Conservation (phyloP, 441 rosid species). For the Aleurites moluccanus region DNA sequence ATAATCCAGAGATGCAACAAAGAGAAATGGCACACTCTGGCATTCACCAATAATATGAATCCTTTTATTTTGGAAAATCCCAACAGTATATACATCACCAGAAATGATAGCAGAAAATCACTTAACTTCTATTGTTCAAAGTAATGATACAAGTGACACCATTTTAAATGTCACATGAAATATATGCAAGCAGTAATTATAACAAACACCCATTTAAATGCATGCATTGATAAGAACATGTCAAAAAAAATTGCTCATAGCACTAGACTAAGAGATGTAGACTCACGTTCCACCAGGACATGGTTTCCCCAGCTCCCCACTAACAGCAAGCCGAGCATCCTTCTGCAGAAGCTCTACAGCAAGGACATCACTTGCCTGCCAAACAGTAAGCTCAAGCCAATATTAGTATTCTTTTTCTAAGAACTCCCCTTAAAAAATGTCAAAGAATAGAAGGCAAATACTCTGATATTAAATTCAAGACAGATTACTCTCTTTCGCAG, state of each 20-base stretch:
- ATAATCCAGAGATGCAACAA: too few relatives aligned
- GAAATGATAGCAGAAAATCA: not conserved
- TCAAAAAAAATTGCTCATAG: not conserved
- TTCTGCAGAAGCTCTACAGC: constrained; percentile 97
- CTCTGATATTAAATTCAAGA: constrained; percentile 11
- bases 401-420: constrained; percentile 19
- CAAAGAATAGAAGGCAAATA: constrained; percentile 9
- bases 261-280: constrained; percentile 5
- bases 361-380: constrained; percentile 93
- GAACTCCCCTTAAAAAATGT: not conserved
- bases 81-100: not conserved
- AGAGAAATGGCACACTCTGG: not conserved
- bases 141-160: not conserved
- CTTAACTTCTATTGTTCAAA: not conserved
- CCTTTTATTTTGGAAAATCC: not conserved
- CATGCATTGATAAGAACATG: not conserved
- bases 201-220: not conserved
- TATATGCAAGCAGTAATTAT: too few relatives aligned
- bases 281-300: constrained; percentile 93
- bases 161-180: not conserved
- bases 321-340: constrained; percentile 87
- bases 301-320: constrained; percentile 87
- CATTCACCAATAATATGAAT: not conserved
- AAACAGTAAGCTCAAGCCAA: constrained; percentile 25
- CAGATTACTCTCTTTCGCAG: not conserved